These are phyloP conservation scores for Iris macrosiphon DNA, from an alignment of 106 monocot species.

Conservation along the genomic window DNA sequence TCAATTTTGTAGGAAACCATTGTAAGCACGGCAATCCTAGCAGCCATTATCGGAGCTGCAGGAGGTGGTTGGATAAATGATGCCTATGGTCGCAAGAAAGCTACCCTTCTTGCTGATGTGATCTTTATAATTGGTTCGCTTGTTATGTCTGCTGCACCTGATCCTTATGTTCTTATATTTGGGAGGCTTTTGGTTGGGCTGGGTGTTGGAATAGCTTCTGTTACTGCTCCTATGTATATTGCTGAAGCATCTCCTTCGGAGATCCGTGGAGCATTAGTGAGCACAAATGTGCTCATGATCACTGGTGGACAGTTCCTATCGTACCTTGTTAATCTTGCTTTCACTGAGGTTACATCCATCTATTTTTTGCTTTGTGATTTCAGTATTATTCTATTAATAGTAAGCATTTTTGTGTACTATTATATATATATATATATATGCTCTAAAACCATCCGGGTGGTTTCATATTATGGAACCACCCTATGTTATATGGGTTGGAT, in stretches of 20 bases:
- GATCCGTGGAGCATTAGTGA: slow-evolving; percentile 82
- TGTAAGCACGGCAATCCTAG: slow-evolving; percentile 93
- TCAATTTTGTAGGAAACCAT: slow-evolving; percentile 73
- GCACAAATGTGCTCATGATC: slow-evolving; percentile 96
- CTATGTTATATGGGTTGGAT: no score
- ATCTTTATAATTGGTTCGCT: slow-evolving; percentile 67
- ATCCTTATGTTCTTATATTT: slow-evolving; percentile 71
- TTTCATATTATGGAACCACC: no score
- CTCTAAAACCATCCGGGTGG: no score
- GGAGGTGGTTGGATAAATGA: slow-evolving; percentile 93
- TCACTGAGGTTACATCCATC: slow-evolving; percentile 68
- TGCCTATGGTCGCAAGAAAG: slow-evolving; percentile 78
- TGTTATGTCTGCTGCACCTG: slow-evolving; percentile 74
- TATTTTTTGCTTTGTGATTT: neutral
- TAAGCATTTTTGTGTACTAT: no score
- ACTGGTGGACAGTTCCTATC: slow-evolving; percentile 91
- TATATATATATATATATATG: no score
- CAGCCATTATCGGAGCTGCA: slow-evolving; percentile 80
- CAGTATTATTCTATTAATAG: no score
- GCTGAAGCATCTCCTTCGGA: slow-evolving; percentile 95
- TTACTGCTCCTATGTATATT: slow-evolving; percentile 93
- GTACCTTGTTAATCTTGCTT: slow-evolving; percentile 93
- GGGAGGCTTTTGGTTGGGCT: slow-evolving; percentile 87
- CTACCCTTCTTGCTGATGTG: slow-evolving; percentile 76
- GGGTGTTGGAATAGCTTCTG: slow-evolving; percentile 85